phyloP scores from a whole-genome alignment of 2,329 filamentous ascomycete species.

The Xylariaceae sp. region DNA sequence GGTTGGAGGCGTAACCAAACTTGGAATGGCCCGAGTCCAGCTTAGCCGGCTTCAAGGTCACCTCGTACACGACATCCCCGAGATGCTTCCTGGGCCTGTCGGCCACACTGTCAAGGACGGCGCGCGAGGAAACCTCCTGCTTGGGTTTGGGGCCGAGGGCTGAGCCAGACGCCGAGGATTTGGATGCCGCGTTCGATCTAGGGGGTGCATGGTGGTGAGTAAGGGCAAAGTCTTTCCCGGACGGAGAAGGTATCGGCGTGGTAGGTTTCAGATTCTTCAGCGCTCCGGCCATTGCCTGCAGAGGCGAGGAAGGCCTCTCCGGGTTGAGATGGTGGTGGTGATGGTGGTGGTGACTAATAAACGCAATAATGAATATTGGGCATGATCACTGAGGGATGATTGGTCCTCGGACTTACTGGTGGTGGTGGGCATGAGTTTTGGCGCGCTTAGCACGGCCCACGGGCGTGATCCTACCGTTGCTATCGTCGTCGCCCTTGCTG shows the following conservation, averaged over 20 bases:
- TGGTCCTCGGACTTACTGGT: constrained; percentile 46
- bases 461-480: constrained; percentile 54
- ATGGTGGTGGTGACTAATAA: constrained; percentile 24
- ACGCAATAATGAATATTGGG: constrained; percentile 17
- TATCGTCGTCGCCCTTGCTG: constrained; percentile 56
- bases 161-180: constrained; percentile 26
- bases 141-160: constrained; percentile 51
- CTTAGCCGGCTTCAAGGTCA: constrained; percentile 50
- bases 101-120: constrained; percentile 64
- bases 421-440: constrained; percentile 58
- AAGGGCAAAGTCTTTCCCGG: constrained; percentile 31
- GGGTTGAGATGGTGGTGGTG: constrained; percentile 55
- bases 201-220: constrained; percentile 45
- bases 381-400: constrained; percentile 2
- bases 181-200: constrained; percentile 29
- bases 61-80: constrained; percentile 75
- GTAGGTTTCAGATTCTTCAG: constrained; percentile 44
- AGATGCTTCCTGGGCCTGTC: constrained; percentile 70
- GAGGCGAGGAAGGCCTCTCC: constrained; percentile 38
- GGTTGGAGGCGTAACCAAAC: constrained; percentile 45
- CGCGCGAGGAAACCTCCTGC: constrained; percentile 59
- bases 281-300: constrained; percentile 32
- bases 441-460: constrained; percentile 52
- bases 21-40: constrained; percentile 34
- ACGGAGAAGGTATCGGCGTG: constrained; percentile 38